Evolutionary conservation across 2,329 filamentous ascomycete species (phyloP), one percentile per base, ranked within the genome.

Genomic region (Fusarium succisae): DNA sequence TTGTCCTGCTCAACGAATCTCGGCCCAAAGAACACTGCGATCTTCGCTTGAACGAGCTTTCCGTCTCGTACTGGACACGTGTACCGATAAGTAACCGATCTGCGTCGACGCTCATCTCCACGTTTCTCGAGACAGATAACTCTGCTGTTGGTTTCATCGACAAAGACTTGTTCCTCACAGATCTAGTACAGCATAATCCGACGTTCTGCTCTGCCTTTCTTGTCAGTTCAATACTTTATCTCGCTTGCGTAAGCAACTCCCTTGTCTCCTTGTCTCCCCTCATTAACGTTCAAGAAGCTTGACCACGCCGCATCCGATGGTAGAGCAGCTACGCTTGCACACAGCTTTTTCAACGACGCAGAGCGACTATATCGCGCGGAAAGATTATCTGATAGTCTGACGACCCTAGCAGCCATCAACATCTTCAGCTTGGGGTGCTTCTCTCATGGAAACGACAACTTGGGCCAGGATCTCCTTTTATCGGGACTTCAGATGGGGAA

Each of bases 181-280:
- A 58, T 22, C 32, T 58, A 1, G 28, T 48, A 4, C 20, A 48
- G 6, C 30, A 48, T 6, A 47, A 18, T 6, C 14, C 32, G 3
- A 58, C 20, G 4, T 48, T 48, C 41, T 58, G 41, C 20, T 50
- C 39, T 28, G 30, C 56, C 6, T 58, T 58, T 35, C 56, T 58
- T 5, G 41, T 58, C 8, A 38, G 11, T 9, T 48, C 56, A 6
- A 50, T 50, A 48, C 28, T 50, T 2, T 58, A 37, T 3, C 24
- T 48, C 18, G 41, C 28, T 13, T 38, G 41, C 15, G 41, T 58
- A 50, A 18, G 56, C 2, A 3, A 14, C 17, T 13, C 24, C 7
- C 20, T 3, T 9, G 14, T n/a, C 15, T 2, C 7, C 20, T 18
- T 13, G 5, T 41, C 6, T 13, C 3, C 20, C 5, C 3, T 11